These are phyloP conservation scores for Paramyrothecium sp. DNA, from an alignment of 2,329 filamentous ascomycete genomes.

Conservation along the genomic window DNA sequence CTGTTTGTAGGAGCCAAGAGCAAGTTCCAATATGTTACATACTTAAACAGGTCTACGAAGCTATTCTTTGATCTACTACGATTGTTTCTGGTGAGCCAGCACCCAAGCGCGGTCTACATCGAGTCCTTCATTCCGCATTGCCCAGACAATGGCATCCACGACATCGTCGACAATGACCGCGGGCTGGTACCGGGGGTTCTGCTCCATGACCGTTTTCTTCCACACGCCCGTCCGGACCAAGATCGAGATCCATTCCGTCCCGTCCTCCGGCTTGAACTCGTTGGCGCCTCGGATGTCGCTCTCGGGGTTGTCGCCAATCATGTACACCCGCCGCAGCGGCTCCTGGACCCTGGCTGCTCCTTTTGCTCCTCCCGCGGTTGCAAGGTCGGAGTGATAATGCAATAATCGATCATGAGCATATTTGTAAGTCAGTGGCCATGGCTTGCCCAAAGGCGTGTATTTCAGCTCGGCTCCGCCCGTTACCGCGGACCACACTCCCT, in stretches of 20 bases:
- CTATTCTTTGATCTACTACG: too few species aligned
- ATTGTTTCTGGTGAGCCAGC: slow-evolving; percentile 6
- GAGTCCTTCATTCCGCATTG: slow-evolving; percentile 56
- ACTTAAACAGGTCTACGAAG: too few species aligned
- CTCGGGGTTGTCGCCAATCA: slow-evolving; percentile 89
- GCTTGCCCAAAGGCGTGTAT: slow-evolving; percentile 79
- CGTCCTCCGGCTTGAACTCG: slow-evolving; percentile 62
- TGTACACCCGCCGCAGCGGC: slow-evolving; percentile 76
- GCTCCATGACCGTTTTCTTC: slow-evolving; percentile 34
- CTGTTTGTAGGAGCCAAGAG: too few species aligned
- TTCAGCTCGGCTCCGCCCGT: slow-evolving; percentile 63
- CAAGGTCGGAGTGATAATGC: slow-evolving; percentile 32
- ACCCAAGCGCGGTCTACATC: slow-evolving; percentile 30
- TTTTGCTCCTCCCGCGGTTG: slow-evolving; percentile 12
- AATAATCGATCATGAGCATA: slow-evolving; percentile 77
- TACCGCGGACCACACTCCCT: slow-evolving; percentile 73
- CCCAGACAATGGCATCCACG: slow-evolving; percentile 74
- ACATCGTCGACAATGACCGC: slow-evolving; percentile 72
- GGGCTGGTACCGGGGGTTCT: slow-evolving; percentile 58
- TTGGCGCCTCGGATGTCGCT: slow-evolving; percentile 91
- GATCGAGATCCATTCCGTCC: slow-evolving; percentile 74
- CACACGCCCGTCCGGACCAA: slow-evolving; percentile 83
- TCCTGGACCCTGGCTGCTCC: slow-evolving; percentile 45
- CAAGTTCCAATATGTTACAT: too few species aligned
- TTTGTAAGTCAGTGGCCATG: slow-evolving; percentile 71